Conservation (phyloP, 805 yeast genomes). For the Candida ortonii region DNA sequence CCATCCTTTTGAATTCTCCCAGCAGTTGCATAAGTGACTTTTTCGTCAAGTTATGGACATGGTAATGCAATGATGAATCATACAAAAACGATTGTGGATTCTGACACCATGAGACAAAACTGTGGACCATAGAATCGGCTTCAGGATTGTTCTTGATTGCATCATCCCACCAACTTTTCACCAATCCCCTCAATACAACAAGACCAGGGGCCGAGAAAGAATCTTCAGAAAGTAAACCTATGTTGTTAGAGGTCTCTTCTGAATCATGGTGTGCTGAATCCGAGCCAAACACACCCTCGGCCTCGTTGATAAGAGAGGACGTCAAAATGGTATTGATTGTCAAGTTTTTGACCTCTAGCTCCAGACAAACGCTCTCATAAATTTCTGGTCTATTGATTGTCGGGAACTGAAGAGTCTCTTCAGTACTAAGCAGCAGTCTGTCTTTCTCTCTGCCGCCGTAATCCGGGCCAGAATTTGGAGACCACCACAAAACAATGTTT, state of each 20-base stretch:
- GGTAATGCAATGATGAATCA: constrained; percentile 78
- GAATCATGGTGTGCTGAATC: constrained; percentile 36
- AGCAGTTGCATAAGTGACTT: constrained; percentile 78
- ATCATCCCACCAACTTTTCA: constrained; percentile 92
- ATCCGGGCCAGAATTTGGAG: constrained; percentile 73
- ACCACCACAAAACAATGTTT: constrained; percentile 91
- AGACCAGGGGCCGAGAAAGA: constrained; percentile 78
- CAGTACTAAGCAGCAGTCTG: constrained; percentile 39
- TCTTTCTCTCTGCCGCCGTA: constrained; percentile 80
- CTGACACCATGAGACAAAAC: constrained; percentile 84
- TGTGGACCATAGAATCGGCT: constrained; percentile 82
- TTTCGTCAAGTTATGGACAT: constrained; percentile 80
- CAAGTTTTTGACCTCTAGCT: constrained; percentile 72
- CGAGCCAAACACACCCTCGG: constrained; percentile 79
- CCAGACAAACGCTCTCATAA: constrained; percentile 74
- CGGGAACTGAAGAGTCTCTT: constrained; percentile 63
- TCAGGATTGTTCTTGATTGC: constrained; percentile 64
- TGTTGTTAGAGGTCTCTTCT: constrained; percentile 16
- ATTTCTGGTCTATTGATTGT: constrained; percentile 73
- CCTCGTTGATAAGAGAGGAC: constrained; percentile 78
- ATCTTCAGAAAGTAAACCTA: constrained; percentile 69
- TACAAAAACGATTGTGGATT: constrained; percentile 68
- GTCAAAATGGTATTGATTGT: constrained; percentile 84
- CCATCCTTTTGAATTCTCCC: constrained; percentile 74
- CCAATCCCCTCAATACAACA: constrained; percentile 63